phyloP scores from a whole-genome alignment of 345 rosid species.

The Acer campestre region DNA sequence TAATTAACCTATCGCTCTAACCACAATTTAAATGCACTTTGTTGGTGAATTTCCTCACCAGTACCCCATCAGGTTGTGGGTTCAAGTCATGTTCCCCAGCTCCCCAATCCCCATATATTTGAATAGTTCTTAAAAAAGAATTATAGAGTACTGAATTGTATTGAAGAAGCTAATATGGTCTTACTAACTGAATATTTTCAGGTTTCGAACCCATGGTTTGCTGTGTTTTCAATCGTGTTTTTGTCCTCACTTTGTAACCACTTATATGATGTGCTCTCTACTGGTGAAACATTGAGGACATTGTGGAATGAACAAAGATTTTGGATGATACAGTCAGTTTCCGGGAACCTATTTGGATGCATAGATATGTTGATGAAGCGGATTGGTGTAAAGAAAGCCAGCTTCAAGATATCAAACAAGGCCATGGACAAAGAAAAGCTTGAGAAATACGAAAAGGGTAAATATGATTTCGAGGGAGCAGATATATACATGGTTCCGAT shows the following conservation, averaged over 20 bases:
- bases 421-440: not conserved
- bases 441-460: conserved; percentile 4
- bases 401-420: conserved; percentile 4
- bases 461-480: not conserved
- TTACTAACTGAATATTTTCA: not conserved
- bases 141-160: not conserved
- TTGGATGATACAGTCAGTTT: conserved; percentile 8
- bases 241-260: not conserved
- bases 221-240: not conserved
- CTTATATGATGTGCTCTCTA: not conserved
- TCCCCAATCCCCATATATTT: too few relatives aligned
- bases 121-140: too few relatives aligned
- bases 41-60: too few relatives aligned
- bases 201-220: conserved; percentile 1
- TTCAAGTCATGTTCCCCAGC: too few relatives aligned
- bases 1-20: not conserved
- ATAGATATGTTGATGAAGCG: not conserved
- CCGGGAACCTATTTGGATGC: conserved; percentile 3
- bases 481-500: not conserved
- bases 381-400: not conserved
- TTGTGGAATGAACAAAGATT: conserved; percentile 15
- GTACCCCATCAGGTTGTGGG: too few relatives aligned
- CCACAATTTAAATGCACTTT: not conserved
- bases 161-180: not conserved
- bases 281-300: not conserved